phyloP scores from a whole-genome alignment of 2,329 filamentous ascomycete species.

The Boeremia lycopersici region DNA sequence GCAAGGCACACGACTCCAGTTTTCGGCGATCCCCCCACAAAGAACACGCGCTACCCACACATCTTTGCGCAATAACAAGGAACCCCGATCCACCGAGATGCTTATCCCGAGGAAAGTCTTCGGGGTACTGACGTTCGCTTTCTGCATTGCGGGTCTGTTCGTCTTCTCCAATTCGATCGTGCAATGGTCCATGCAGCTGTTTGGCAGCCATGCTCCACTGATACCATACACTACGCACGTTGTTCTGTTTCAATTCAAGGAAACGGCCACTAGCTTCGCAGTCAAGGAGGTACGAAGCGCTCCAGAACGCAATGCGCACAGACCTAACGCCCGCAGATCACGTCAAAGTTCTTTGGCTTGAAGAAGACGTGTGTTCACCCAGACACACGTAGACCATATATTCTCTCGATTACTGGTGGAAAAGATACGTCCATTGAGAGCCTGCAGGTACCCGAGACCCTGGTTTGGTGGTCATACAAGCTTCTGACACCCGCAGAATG shows the following conservation, averaged over 20 bases:
- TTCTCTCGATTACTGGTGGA: slow-evolving; percentile 39
- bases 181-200: slow-evolving; percentile 25
- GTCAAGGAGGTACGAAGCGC: slow-evolving; percentile 36
- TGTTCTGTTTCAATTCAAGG: slow-evolving; percentile 44
- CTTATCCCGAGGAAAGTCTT: slow-evolving; percentile 32
- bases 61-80: slow-evolving; percentile 10
- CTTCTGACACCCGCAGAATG: slow-evolving; percentile 53
- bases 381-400: slow-evolving; percentile 32
- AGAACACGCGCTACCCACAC: slow-evolving; percentile 4
- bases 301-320: slow-evolving; percentile 1
- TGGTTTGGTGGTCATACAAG: slow-evolving; percentile 45
- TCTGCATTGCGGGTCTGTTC: slow-evolving; percentile 19
- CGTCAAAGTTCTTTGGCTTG: slow-evolving; percentile 37
- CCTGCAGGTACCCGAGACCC: slow-evolving; percentile 33
- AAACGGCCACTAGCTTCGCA: slow-evolving; percentile 28
- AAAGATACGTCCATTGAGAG: slow-evolving; percentile 43
- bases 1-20: slow-evolving; percentile 6
- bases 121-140: slow-evolving; percentile 20
- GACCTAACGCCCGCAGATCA: slow-evolving; percentile 30
- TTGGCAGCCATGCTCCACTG: slow-evolving; percentile 21
- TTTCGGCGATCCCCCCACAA: slow-evolving; percentile 14
- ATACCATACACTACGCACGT: slow-evolving; percentile 38
- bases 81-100: slow-evolving; percentile 20
- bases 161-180: slow-evolving; percentile 29
- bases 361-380: slow-evolving; percentile 41